phyloP scores from a whole-genome alignment of 495 filamentous ascomycete genomes.

The Cairneyella variabilis region DNA sequence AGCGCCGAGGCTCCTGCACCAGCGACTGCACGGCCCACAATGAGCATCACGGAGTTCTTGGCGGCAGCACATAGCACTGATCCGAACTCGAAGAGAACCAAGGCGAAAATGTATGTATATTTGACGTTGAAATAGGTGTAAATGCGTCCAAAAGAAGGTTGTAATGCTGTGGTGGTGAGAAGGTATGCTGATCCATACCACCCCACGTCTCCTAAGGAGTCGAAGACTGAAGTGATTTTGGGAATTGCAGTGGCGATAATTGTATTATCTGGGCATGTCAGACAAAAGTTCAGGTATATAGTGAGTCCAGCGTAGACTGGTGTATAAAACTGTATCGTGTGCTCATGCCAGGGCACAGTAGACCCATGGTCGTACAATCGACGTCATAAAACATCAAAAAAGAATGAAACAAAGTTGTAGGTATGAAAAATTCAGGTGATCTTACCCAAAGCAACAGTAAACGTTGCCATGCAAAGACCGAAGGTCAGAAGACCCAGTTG shows the following conservation, averaged over 20 bases:
- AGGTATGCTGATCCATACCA: slow-evolving; percentile 54
- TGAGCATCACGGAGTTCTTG: slow-evolving; percentile 55
- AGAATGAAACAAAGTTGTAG: no score
- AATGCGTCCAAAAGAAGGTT: slow-evolving; percentile 47
- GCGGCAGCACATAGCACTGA: slow-evolving; percentile 61
- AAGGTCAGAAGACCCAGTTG: slow-evolving; percentile 43
- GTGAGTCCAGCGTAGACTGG: not conserved
- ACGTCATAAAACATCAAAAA: not conserved
- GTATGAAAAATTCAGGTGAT: no score
- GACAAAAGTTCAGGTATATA: slow-evolving; percentile 22
- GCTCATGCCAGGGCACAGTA: no score
- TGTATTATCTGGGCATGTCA: slow-evolving; percentile 15
- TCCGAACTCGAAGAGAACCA: slow-evolving; percentile 76
- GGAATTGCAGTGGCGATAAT: slow-evolving; percentile 58
- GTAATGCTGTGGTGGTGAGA: slow-evolving; percentile 44
- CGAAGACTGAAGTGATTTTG: slow-evolving; percentile 43
- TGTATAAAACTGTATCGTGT: no score
- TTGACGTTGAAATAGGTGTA: slow-evolving; percentile 42
- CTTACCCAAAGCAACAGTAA: slow-evolving; percentile 55
- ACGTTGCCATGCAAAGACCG: slow-evolving; percentile 48
- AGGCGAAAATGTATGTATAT: slow-evolving; percentile 61
- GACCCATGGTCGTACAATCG: no score
- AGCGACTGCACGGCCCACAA: slow-evolving; percentile 60
- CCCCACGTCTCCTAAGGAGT: slow-evolving; percentile 42
- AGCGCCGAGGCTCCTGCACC: slow-evolving; percentile 53